phyloP scores from a whole-genome alignment of 2,329 filamentous ascomycete genomes.

The Fusarium verticillioides region DNA sequence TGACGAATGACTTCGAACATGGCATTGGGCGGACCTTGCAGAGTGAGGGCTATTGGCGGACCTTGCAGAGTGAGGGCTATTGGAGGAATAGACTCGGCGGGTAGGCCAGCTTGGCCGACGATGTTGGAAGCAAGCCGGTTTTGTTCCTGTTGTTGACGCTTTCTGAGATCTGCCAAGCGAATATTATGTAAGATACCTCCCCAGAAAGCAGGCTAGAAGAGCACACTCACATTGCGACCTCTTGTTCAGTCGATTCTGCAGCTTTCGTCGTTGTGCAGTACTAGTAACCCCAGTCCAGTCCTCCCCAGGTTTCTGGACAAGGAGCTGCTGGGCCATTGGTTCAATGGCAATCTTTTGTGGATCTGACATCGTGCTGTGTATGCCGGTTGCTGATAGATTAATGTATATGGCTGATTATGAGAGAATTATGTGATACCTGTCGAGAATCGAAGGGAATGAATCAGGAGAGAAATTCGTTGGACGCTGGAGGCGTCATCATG shows the following conservation, averaged over 20 bases:
- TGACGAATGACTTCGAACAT: background rate
- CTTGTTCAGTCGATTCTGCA: conserved; percentile 24
- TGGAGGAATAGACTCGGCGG: background rate
- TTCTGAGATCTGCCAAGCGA: background rate
- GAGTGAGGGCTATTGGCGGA: background rate
- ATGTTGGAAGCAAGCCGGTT: background rate
- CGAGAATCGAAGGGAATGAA: background rate
- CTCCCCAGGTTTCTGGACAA: conserved; percentile 6
- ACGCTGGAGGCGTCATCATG: background rate
- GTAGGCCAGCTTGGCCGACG: background rate
- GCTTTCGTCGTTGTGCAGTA: conserved; percentile 10
- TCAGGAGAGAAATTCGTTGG: background rate
- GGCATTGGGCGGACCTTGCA: accelerated
- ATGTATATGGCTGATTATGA: background rate
- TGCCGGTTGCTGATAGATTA: background rate
- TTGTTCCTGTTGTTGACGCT: background rate
- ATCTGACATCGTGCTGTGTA: background rate
- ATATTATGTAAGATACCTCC: too few relatives aligned
- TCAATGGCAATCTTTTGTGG: conserved; percentile 10
- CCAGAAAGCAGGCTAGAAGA: too few relatives aligned
- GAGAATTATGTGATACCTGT: background rate
- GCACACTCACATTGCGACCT: conserved; percentile 10
- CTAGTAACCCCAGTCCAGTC: conserved; percentile 24
- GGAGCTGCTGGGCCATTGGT: conserved; percentile 11
- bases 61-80: background rate